A percentile compares a stretch with the other conserved stretches of the same genome.
These are phyloP conservation scores for Hippophae gyantsensis DNA, from an alignment of 306 rosid species.

Conservation along the genomic window DNA sequence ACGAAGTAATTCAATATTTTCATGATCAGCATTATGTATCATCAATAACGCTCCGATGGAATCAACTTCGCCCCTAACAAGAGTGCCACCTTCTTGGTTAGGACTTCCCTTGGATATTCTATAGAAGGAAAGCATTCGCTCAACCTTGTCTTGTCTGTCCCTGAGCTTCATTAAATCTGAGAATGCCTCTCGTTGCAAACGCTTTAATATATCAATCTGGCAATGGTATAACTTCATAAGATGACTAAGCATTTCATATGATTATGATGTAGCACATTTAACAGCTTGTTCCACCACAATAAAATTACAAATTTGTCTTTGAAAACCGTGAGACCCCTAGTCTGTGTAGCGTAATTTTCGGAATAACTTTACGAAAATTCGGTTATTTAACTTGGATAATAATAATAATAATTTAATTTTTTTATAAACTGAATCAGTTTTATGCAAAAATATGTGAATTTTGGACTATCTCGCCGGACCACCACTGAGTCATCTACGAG, in stretches of 20 bases:
- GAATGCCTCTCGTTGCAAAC: slow-evolving; percentile 83
- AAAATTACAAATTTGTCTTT: too few relatives aligned
- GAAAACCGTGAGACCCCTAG: too few relatives aligned
- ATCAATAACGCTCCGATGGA: slow-evolving; percentile 50
- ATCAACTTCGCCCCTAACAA: slow-evolving; percentile 63
- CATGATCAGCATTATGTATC: slow-evolving; percentile 27
- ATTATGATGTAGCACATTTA: too few relatives aligned
- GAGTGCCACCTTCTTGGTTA: slow-evolving; percentile 50
- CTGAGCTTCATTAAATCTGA: slow-evolving; percentile 79
- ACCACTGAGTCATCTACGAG: too few relatives aligned
- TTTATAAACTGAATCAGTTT: too few relatives aligned
- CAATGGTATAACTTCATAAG: slow-evolving; percentile 12
- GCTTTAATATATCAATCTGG: slow-evolving; percentile 76
- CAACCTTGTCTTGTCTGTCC: slow-evolving; percentile 89
- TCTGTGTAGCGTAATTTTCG: too few relatives aligned
- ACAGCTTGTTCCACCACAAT: too few relatives aligned
- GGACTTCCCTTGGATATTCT: slow-evolving; percentile 60
- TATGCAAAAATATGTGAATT: too few relatives aligned
- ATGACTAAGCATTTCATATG: background rate
- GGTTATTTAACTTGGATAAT: too few relatives aligned
- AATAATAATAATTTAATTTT: too few relatives aligned
- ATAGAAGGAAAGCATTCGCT: slow-evolving; percentile 56
- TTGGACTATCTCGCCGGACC: too few relatives aligned
- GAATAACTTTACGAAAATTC: too few relatives aligned
- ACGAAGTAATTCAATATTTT: slow-evolving; percentile 24